Evolutionary conservation across 2,329 filamentous ascomycete genomes (phyloP).

Genomic region (Diaporthe caulivora): DNA sequence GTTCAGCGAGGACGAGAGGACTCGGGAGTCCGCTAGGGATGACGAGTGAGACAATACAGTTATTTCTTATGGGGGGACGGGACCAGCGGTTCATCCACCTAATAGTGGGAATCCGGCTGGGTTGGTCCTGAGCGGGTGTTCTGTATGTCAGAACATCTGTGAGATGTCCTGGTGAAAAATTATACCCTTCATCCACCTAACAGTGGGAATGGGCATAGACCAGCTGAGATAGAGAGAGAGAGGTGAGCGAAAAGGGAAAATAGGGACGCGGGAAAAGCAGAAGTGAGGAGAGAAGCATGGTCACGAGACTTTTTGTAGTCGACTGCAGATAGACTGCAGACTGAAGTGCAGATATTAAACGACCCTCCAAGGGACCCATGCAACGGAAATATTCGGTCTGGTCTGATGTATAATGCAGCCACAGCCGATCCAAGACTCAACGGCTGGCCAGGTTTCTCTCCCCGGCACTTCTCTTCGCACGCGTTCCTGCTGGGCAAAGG

Average conservation of each 20-base stretch:
- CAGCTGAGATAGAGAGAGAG: conserved; percentile 19
- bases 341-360: conserved; percentile 3
- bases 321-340: background rate
- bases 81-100: conserved; percentile 37
- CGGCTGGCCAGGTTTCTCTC: conserved; percentile 20
- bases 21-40: background rate
- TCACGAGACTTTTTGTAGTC: conserved; percentile 12
- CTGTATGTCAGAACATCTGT: conserved; percentile 4
- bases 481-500: background rate
- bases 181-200: conserved; percentile 28
- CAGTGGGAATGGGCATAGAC: conserved; percentile 29
- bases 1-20: conserved; percentile 2
- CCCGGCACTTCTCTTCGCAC: background rate
- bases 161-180: background rate
- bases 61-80: background rate
- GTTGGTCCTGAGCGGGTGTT: conserved; percentile 15
- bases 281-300: conserved; percentile 11
- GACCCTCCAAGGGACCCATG: conserved; percentile 24
- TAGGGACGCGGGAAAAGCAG: conserved; percentile 3
- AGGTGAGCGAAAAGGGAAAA: background rate
- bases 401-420: conserved; percentile 26
- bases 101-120: conserved; percentile 37
- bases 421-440: conserved; percentile 14
- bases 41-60: background rate
- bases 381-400: conserved; percentile 16